Evolutionary conservation across 192 early-diverging fungal species (phyloP), one percentile per base, ranked within the genome.

Genomic region (Coemansia sp.): DNA sequence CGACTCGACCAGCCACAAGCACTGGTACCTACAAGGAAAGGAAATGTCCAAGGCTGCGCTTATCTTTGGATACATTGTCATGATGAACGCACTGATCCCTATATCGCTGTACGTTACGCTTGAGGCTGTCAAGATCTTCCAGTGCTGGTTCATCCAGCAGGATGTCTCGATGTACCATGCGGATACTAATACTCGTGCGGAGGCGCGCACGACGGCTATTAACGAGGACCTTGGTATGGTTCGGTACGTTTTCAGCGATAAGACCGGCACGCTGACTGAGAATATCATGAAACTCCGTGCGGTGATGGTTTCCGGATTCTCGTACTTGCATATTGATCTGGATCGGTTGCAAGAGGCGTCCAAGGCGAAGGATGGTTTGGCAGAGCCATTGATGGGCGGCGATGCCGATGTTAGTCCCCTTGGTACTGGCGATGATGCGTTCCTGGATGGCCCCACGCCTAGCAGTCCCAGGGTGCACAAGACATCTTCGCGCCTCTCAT

Each of bases 151-250:
- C 67, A 93, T 95, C 65, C 88, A 90, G 64, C 78, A 89, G 67
- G 94, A 95, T 67, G 55, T 90, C 7, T 69, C 84, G 45, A 94
- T 95, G 92, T 94, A 93, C 72, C 86, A 93, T 46, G 76, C 80
- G 3, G 82, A 83, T 49, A 83, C 85, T 1, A 88, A 93, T 55
- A 89, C 89, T 11, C 88, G 90, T 1, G 91, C 93, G 0, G 87
- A 89, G 68, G 91, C 92, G 0, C 81, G 88, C 22, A 94, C 94
- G 8, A 88, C 88, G 3, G 88, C 85, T 19, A 89, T 95, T 51
- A 93, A 93, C 71, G 95, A 97, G 74, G 95, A 97, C 61, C 80
- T 97, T 36, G 94, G 92, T 36, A 87, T 88, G 68, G 91, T 97
- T 59, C 87, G 90, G 61, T 94, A 94, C 66, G 84, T 97, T 10